Base-by-base conservation (phyloP, 768 basidiomycete species). In the Pleurotus ostreatus region DNA sequence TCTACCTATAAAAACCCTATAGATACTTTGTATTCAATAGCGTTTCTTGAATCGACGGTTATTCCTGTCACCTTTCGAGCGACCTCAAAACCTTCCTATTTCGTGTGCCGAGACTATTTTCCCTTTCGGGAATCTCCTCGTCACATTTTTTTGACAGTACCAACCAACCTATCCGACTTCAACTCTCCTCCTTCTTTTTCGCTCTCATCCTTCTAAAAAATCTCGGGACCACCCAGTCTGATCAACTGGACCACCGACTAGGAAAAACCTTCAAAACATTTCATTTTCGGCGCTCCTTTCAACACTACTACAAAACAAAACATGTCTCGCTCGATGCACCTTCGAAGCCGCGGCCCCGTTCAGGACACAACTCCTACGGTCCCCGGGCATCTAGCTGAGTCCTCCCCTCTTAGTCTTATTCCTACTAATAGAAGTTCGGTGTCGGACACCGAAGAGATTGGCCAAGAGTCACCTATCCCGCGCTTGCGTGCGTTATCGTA, bases 71-170 rank as follows among this genome's bases (percentile, higher is more conserved):
- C n/a, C n/a, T n/a, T n/a, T n/a, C n/a, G n/a, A n/a, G n/a, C n/a
- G n/a, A n/a, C n/a, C n/a, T n/a, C n/a, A n/a, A n/a, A n/a, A n/a
- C n/a, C n/a, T n/a, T n/a, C n/a, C n/a, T n/a, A n/a, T n/a, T n/a
- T n/a, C n/a, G n/a, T n/a, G n/a, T n/a, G n/a, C n/a, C n/a, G n/a
- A n/a, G n/a, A n/a, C n/a, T n/a, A n/a, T n/a, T n/a, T n/a, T n/a
- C 18, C 41, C 41, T 43, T n/a, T 43, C 18, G 15, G 41, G 41
- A 43, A 3, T 5, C 15, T 43, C 48, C 48, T 49, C 48, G 48
- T 49, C 37, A 49, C 48, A 49, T 30, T 22, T 49, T 49, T 49
- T 49, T 49, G 26, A 49, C 48, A 49, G 48, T n/a, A 25, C 12
- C 23, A 49, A 49, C 48, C 37, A n/a, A 15, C 13, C n/a, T 22